Evolutionary conservation across 2,329 filamentous ascomycete species (phyloP), one percentile per base, ranked within the genome.

Genomic region (Pyricularia sp.): DNA sequence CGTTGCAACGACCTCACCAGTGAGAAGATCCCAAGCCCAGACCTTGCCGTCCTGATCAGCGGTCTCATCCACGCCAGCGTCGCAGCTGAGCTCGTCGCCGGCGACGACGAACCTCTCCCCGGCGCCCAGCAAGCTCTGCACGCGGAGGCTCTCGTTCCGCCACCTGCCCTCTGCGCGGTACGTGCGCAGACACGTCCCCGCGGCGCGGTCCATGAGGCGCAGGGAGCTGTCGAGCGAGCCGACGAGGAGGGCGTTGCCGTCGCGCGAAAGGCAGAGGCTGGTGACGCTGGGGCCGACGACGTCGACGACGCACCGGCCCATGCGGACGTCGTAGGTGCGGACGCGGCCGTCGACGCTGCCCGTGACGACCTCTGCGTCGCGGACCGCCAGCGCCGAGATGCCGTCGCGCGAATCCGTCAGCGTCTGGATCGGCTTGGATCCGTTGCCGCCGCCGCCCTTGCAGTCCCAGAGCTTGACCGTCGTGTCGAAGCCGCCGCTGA

Each of bases 281-380:
- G 91, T 96, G n/a, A 96, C 89, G 66, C 80, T 80, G 1, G 79
- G 82, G 64, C 84, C 84, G 63, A 94, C 77, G 1, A 91, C 85
- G 76, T 96, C 91, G 1, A 84, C 85, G 4, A 85, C 84, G 62
- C 87, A 81, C 64, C 79, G 80, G 0, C 93, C 93, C 81, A 85
- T 89, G 65, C 91, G 82, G 55, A 96, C 77, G 77, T 97, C 93
- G 76, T 97, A 97, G 66, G 82, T 82, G 64, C 93, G 80, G 0
- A 96, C 84, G 66, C 89, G 81, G 2, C 93, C 93, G 76, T 97
- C 93, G 65, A 96, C 90, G 73, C 90, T 93, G 0, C 88, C 91
- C 1, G 84, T 82, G 1, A 91, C 75, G 62, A 97, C 84, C 75
- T 86, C 83, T 8, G 78, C 72, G 1, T 78, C 81, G 22, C 77